Evolutionary conservation across 768 basidiomycete species (phyloP), one percentile per base, ranked within the genome.

Genomic region (Mrakia blollopis): DNA sequence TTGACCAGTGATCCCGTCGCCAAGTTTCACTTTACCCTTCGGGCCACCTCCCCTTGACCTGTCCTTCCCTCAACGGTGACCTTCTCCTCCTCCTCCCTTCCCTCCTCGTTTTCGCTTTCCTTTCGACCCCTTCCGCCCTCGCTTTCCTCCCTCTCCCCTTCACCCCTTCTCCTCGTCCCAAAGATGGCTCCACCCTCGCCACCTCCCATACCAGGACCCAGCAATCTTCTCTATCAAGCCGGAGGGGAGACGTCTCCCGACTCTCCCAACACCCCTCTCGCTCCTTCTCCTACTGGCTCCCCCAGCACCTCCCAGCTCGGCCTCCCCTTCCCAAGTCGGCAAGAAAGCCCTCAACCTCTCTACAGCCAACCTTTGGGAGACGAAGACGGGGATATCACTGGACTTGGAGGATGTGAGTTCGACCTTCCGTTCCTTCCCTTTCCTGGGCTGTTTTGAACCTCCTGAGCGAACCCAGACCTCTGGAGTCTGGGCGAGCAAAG

Each of bases 341-440:
- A 30, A 6, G 8, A 30, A 32, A n/a, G 44, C 63, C 18, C 63
- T 67, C 37, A 37, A 37, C 68, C 60, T 6, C 37, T 50, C 18
- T 52, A 68, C 68, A 41, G 23, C 47, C 72, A 63, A 28, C 61
- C 72, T 14, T 39, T 61, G 4, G 68, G 35, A 11, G 32, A 23
- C 23, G 75, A 71, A 18, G 75, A 75, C 14, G 74, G 39, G 11
- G 75, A 76, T 28, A 76, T 76, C 75, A 76, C 75, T 18, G 75
- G 75, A 28, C 75, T 76, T n/a, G 75, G 75, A 23, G 52, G 54
- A 14, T 76, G 75, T 76, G 57, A 54, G 75, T 75, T n/a, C 14
- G n/a, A 37, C 63, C 47, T 18, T 37, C 60, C 57, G 21, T 37
- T 13, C 73, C 50, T 47, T 54, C 28, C n/a, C 44, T 30, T n/a